These are phyloP conservation scores for Saturnispora sanitii DNA, from an alignment of 805 yeast genomes.

Conservation along the genomic window DNA sequence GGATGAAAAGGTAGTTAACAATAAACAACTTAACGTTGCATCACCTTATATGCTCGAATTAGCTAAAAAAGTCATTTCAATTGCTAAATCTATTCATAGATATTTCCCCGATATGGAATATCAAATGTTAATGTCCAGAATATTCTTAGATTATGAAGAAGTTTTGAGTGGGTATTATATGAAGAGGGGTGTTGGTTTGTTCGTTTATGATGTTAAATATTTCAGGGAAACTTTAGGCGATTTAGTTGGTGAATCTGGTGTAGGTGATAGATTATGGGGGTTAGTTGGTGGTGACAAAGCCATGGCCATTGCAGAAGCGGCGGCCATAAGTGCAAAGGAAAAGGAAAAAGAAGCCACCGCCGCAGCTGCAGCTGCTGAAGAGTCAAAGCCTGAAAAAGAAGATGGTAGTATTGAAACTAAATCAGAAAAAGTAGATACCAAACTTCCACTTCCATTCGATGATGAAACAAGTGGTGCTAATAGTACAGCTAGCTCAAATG, in stretches of 20 bases:
- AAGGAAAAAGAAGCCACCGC: neutral
- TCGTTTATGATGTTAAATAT: conserved; percentile 46
- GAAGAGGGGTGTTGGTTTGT: conserved; percentile 26
- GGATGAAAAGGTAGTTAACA: neutral
- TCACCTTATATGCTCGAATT: conserved; percentile 58
- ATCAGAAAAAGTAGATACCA: no score
- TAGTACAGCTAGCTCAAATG: no score
- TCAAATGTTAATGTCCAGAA: conserved; percentile 35
- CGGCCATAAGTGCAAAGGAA: no score
- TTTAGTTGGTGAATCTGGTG: conserved; percentile 48
- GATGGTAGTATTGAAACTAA: no score
- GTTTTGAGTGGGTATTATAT: conserved; percentile 40
- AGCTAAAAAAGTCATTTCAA: conserved; percentile 57
- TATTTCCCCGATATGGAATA: conserved; percentile 45
- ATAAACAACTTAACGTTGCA: no score
- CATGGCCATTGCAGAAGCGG: neutral
- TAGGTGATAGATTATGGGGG: conserved; percentile 58
- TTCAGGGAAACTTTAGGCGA: conserved; percentile 53
- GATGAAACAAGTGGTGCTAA: no score
- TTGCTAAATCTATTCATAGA: conserved; percentile 47
- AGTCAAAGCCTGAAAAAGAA: no score
- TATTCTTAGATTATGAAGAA: conserved; percentile 50
- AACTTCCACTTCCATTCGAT: no score
- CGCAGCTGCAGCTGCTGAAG: conserved; percentile 1
- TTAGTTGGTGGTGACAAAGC: conserved; percentile 19